These are phyloP conservation scores for Prototheca wickerhamii DNA, from an alignment of 163 green algal genomes.

Conservation along the genomic window DNA sequence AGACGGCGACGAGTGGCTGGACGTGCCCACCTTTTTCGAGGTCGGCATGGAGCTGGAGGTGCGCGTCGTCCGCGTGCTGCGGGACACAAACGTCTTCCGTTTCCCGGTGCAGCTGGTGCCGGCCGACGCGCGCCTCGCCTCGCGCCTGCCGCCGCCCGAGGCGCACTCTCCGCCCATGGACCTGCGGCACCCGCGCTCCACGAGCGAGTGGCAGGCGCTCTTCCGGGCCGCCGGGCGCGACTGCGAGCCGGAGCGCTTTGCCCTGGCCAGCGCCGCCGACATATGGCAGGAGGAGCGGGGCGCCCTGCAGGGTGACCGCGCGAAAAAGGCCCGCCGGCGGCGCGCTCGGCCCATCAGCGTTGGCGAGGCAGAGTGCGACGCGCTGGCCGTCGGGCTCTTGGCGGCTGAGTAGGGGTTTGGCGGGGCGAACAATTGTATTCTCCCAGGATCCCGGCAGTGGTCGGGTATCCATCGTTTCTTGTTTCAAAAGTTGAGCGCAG, in stretches of 20 bases:
- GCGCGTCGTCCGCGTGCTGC: constrained; percentile 10
- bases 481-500: no score
- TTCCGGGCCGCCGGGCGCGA: no score
- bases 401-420: no score
- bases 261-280: background rate
- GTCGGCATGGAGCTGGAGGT: constrained; percentile 8
- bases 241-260: background rate
- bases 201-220: background rate
- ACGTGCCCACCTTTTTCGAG: background rate
- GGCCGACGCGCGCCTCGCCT: background rate
- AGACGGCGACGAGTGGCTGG: constrained; percentile 7
- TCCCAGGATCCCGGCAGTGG: no score
- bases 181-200: constrained; percentile 9
- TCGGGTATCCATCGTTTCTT: no score
- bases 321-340: no score
- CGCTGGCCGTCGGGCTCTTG: no score
- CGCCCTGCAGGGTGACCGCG: background rate
- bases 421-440: no score
- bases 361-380: no score
- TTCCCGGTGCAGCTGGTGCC: constrained; percentile 25
- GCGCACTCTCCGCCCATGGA: constrained; percentile 18
- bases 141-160: background rate
- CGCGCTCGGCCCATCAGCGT: no score
- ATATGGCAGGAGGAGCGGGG: background rate
- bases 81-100: constrained; percentile 17